Evolutionary conservation across 306 rosid genomes (phyloP), one percentile per base, ranked within the genome.

Genomic region (Carpinus viminea): DNA sequence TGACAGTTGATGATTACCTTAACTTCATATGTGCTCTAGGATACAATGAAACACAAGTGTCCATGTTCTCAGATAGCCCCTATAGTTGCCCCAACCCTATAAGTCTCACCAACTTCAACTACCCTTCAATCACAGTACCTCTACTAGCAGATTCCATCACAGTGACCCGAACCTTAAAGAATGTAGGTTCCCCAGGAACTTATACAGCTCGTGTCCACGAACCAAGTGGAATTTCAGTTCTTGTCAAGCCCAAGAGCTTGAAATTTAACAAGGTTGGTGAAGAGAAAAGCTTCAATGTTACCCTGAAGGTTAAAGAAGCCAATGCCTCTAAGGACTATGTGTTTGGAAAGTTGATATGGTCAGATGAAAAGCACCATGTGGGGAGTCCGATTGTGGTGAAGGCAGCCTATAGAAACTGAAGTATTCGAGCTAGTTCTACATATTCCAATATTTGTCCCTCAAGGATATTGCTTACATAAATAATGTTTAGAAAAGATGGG

Each of bases 91-190:
- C 75, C 69, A 83, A 80, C 76, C 83, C 74, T 6, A 76, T 87
- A 2, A 84, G 75, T 75, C 79, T 81, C 79, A 81, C 83, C 41
- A 77, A 92, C 85, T 91, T 92, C 65, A 94, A 94, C 82, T 82
- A 91, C 73, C 98, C 98, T 38, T 92, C 98, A 72, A 89, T 94
- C 79, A 85, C 95, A 20, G 93, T 92, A 76, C 95, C 95, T 15
- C 78, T 78, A 10, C 90, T 94, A 77, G 76, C 88, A 1, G 74
- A 83, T n/a, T 86, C 95, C 8, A 79, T 88, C 43, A 87, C 75
- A 9, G 80, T 94, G 18, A 86, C 66, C 75, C 85, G 97, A 83
- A 89, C 68, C 31, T 38, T 94, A 47, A 94, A 91, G 77, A 92
- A 91, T 52, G 98, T 94, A 16, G 97, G 97, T 72, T 61, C 81